phyloP scores from a whole-genome alignment of 2,329 filamentous ascomycete genomes.

The Penicillium carneum region DNA sequence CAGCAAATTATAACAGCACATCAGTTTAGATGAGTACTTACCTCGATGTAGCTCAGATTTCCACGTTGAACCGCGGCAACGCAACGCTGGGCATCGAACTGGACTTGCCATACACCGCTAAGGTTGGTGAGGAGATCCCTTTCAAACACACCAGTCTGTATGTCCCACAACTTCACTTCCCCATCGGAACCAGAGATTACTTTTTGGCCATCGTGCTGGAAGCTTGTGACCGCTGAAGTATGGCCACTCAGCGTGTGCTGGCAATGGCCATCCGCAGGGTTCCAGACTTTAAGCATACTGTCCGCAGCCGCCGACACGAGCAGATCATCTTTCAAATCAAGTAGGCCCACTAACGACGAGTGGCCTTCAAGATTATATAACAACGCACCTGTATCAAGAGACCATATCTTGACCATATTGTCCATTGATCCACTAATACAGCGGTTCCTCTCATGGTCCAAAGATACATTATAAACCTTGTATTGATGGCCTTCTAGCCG shows the following conservation, averaged over 20 bases:
- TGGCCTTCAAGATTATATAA: constrained; percentile 92
- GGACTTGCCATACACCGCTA: constrained; percentile 98
- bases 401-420: constrained; percentile 96
- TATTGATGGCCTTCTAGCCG: constrained; percentile 82
- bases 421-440: constrained; percentile 99
- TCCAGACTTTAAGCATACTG: constrained; percentile 93
- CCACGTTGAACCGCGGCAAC: constrained; percentile 95
- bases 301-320: constrained; percentile 95
- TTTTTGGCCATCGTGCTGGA: constrained; percentile 95
- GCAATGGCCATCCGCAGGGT: constrained; percentile 88
- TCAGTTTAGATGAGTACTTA: constrained; percentile 55
- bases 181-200: constrained; percentile 95
- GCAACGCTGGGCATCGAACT: constrained; percentile 91
- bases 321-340: constrained; percentile 86
- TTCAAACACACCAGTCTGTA: constrained; percentile 87
- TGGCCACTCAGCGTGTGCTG: constrained; percentile 89
- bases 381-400: constrained; percentile 81
- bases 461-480: constrained; percentile 95
- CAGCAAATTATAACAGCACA: constrained; percentile 24
- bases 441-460: constrained; percentile 87
- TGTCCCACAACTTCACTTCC: constrained; percentile 98
- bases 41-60: constrained; percentile 91
- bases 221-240: constrained; percentile 96
- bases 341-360: constrained; percentile 86
- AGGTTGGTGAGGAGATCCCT: constrained; percentile 91